Base-by-base conservation (phyloP, 345 rosid genomes). In the thale cress (Arabidopsis thaliana) region DNA sequence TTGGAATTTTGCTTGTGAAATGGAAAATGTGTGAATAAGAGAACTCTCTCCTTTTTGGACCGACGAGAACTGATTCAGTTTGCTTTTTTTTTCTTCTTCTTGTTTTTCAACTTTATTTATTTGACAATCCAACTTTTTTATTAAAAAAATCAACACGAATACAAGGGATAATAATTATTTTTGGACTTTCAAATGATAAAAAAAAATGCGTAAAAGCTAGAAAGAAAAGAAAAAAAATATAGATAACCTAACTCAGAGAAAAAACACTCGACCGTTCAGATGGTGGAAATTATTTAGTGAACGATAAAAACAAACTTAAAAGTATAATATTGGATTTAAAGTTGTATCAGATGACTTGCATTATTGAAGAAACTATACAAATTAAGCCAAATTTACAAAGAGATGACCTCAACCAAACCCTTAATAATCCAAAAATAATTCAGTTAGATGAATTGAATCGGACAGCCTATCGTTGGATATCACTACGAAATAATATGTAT, bases 401-500 rank as follows among this genome's bases (percentile, higher is more conserved):
- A 50, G 24, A 10, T 44, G 23, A 20, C 32, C 62, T n/a, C 6
- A 14, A 57, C 65, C 65, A 55, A 57, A 32, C 33, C 37, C 5
- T 42, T 57, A 57, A 69, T 41, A 11, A 69, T 68, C 61, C 30
- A 28, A 12, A 34, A 67, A 50, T 8, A 36, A 51, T 40, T 40
- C 23, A 53, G 73, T 22, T 57, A 20, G 73, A 69, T 69, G 64
- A 69, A 69, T 1, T 69, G 73, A 30, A 69, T 69, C 41, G 41
- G 44, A 69, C 55, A 40, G 32, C 20, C 20, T 32, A 1, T 65
- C 14, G 71, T 46, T 50, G 71, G 46, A 14, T 51, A 14, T 51
- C 64, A 56, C 22, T 69, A 3, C 1, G 2, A 41, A 56, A 55
- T 38, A 6, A 51, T 37, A 8, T 53, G 61, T 38, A 16, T 24